Conservation (phyloP, 768 basidiomycete genomes). For the Phallus indusiatus region DNA sequence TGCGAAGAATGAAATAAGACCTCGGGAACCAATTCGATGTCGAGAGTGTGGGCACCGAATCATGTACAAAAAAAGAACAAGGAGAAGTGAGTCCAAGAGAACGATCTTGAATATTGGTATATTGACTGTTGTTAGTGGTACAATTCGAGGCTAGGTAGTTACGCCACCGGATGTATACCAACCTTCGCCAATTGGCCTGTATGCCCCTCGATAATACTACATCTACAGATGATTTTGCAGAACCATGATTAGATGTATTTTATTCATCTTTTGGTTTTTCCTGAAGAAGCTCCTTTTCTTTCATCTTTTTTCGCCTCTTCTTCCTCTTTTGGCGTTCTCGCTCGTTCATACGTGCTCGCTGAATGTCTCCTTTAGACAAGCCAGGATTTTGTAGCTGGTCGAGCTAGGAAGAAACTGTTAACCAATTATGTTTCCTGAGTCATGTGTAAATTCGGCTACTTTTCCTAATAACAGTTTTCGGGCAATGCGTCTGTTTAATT, state of each 20-base stretch:
- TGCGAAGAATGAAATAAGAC: slow-evolving; percentile 82
- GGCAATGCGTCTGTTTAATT: slow-evolving; percentile 70
- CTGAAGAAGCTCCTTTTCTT: slow-evolving; percentile 5
- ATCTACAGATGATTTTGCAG: too few relatives aligned
- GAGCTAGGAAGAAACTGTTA: slow-evolving; percentile 35
- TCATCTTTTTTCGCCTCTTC: slow-evolving; percentile 66
- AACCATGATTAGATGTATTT: neutral
- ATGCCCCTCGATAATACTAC: too few relatives aligned
- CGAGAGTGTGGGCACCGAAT: slow-evolving; percentile 96
- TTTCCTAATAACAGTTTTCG: slow-evolving; percentile 66
- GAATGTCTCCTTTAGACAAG: slow-evolving; percentile 58
- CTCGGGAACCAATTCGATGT: slow-evolving; percentile 90
- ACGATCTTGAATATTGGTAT: neutral
- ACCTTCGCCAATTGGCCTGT: neutral
- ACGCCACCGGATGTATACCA: neutral
- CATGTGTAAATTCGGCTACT: slow-evolving; percentile 25
- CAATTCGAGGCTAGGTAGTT: slow-evolving; percentile 73
- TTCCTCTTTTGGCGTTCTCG: slow-evolving; percentile 65
- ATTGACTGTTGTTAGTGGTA: slow-evolving; percentile 42
- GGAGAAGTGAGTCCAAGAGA: slow-evolving; percentile 58
- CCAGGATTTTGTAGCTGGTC: slow-evolving; percentile 69
- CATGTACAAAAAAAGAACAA: slow-evolving; percentile 97
- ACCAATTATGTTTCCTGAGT: slow-evolving; percentile 16
- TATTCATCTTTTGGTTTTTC: neutral
- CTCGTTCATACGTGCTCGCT: slow-evolving; percentile 64